A percentile compares a stretch with the other conserved stretches of the same genome.
Evolutionary conservation across 139 green algal species (phyloP).

Genomic region (Chlamydomonas eustigma): DNA sequence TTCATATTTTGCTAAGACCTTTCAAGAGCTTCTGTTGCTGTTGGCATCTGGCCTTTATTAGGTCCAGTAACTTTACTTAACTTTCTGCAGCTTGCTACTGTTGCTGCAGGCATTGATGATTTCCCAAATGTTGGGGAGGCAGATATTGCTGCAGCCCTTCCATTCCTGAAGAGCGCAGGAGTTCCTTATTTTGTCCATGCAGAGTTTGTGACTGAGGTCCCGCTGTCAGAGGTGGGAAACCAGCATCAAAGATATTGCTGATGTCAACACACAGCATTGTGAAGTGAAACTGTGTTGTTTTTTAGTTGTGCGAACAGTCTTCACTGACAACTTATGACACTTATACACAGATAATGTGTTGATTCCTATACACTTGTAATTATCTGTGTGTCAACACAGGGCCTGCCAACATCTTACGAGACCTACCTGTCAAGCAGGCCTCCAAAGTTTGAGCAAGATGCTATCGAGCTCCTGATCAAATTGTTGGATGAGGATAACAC

Average conservation of each 20-base stretch:
- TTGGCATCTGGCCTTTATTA: too few relatives aligned
- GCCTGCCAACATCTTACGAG: conserved; percentile 45
- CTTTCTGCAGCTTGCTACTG: background rate
- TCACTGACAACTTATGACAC: too few relatives aligned
- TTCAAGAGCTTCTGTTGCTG: too few relatives aligned
- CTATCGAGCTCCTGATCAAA: conserved; percentile 59
- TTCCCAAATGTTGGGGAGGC: conserved; percentile 62
- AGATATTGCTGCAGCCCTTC: conserved; percentile 66
- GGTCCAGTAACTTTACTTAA: too few relatives aligned
- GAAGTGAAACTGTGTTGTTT: background rate
- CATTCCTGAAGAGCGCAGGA: conserved; percentile 56
- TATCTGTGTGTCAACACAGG: background rate
- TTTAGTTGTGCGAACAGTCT: conserved; percentile 12
- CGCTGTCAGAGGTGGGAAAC: background rate
- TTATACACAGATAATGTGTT: too few relatives aligned
- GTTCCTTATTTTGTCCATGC: conserved; percentile 76
- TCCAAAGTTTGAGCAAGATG: conserved; percentile 63
- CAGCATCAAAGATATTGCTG: too few relatives aligned
- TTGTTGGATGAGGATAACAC: conserved; percentile 45
- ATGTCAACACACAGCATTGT: too few relatives aligned
- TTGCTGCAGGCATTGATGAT: conserved; percentile 72
- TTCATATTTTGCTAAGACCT: too few relatives aligned
- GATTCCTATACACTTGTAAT: too few relatives aligned
- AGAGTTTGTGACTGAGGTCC: conserved; percentile 49
- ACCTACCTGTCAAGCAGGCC: conserved; percentile 76